A percentile compares a stretch with the other conserved stretches of the same genome.
These are phyloP conservation scores for Hymenoscyphus fraxineus DNA, from an alignment of 2,329 filamentous ascomycete species.

Conservation along the genomic window DNA sequence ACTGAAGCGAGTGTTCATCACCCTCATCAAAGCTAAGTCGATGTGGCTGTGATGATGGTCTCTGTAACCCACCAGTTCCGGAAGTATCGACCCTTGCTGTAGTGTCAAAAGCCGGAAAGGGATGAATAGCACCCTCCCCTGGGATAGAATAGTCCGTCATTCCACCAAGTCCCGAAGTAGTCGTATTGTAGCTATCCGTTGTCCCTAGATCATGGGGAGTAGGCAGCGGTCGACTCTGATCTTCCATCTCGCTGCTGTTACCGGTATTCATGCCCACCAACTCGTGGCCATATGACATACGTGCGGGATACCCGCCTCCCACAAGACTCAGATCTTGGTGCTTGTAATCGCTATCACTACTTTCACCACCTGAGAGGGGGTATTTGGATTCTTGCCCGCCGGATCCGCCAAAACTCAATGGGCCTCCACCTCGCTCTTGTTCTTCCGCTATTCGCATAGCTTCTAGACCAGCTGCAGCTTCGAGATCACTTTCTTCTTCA, in stretches of 20 bases:
- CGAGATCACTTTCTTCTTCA: conserved; percentile 78
- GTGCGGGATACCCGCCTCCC: conserved; percentile 65
- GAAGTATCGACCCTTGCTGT: conserved; percentile 67
- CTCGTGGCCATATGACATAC: conserved; percentile 56
- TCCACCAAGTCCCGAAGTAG: conserved; percentile 30
- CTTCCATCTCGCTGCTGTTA: conserved; percentile 40
- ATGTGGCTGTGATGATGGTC: conserved; percentile 67
- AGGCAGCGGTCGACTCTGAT: conserved; percentile 47
- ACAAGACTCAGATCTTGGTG: conserved; percentile 70
- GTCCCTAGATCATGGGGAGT: conserved; percentile 39
- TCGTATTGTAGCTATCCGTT: conserved; percentile 31
- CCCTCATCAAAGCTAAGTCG: conserved; percentile 89
- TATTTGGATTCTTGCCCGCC: conserved; percentile 41
- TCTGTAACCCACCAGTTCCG: conserved; percentile 83
- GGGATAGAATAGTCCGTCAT: conserved; percentile 39
- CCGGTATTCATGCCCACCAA: conserved; percentile 29
- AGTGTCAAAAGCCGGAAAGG: conserved; percentile 48
- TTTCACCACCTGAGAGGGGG: conserved; percentile 38
- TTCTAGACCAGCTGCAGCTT: conserved; percentile 77
- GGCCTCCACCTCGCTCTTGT: conserved; percentile 57
- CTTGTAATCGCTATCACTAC: conserved; percentile 70
- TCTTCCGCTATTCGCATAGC: conserved; percentile 83
- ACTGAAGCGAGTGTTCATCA: conserved; percentile 66
- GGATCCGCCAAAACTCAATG: conserved; percentile 47
- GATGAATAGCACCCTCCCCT: conserved; percentile 51